A percentile compares a stretch with the other conserved stretches of the same genome.
Conservation (phyloP, 1,284 basidiomycete genomes). For the Schizophyllum amplum region DNA sequence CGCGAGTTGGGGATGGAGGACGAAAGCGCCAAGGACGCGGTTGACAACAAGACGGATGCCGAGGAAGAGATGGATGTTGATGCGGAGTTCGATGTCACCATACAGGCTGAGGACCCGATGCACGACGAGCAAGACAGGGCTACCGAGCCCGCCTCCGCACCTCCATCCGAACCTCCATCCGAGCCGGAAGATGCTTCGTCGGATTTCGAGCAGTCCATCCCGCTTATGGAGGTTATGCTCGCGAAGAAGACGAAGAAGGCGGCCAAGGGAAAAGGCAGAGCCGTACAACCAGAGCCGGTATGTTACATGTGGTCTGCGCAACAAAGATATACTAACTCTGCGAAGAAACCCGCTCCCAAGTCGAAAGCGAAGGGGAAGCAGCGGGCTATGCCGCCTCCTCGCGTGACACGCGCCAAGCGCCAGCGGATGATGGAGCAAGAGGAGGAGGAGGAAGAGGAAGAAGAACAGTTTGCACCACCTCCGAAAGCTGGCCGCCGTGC, state of each 20-base stretch:
- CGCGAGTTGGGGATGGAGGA: background rate
- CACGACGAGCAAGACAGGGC: background rate
- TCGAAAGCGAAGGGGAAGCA: constrained; percentile 18
- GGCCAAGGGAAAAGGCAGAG: background rate
- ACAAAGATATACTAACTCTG: constrained; percentile 12
- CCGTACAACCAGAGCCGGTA: constrained; percentile 2
- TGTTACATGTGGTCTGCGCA: background rate
- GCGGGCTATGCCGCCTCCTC: background rate
- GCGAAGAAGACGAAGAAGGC: background rate
- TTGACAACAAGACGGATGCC: background rate
- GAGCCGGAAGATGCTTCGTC: background rate
- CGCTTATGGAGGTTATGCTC: background rate
- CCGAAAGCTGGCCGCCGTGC: constrained; percentile 7
- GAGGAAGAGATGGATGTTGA: background rate
- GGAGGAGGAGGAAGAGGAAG: constrained; percentile 21
- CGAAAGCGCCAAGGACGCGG: background rate
- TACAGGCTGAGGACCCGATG: background rate
- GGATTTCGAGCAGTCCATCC: background rate
- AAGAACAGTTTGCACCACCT: constrained; percentile 13
- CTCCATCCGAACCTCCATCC: too few relatives aligned
- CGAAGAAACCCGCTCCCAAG: constrained; percentile 23
- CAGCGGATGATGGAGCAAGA: constrained; percentile 5
- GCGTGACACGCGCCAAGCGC: background rate
- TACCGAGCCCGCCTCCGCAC: background rate
- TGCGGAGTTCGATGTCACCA: background rate